Conservation (phyloP, 2,329 filamentous ascomycete genomes). For the Meredithiella fracta region DNA sequence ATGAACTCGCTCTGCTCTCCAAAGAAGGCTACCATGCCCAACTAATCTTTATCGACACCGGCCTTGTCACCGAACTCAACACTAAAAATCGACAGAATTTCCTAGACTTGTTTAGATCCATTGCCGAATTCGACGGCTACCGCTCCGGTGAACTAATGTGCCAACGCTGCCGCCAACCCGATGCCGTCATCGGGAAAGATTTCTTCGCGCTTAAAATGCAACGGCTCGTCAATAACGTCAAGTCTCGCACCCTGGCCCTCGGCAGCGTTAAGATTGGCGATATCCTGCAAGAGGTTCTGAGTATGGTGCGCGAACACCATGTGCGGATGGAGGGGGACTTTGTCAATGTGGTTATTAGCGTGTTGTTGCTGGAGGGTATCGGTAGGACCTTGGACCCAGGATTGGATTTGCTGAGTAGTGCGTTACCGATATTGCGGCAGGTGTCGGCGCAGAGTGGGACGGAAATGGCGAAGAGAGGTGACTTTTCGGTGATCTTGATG, state of each 20-base stretch:
- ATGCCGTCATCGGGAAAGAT: slow-evolving; percentile 74
- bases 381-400: slow-evolving; percentile 73
- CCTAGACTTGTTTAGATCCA: slow-evolving; percentile 82
- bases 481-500: slow-evolving; percentile 73
- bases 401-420: slow-evolving; percentile 70
- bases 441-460: slow-evolving; percentile 63
- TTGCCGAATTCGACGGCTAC: slow-evolving; percentile 95
- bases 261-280: slow-evolving; percentile 95
- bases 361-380: slow-evolving; percentile 84
- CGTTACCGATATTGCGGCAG: slow-evolving; percentile 77
- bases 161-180: slow-evolving; percentile 80
- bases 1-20: slow-evolving; percentile 61
- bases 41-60: slow-evolving; percentile 93
- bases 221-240: slow-evolving; percentile 80
- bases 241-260: slow-evolving; percentile 75
- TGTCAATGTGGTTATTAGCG: slow-evolving; percentile 93
- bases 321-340: slow-evolving; percentile 94
- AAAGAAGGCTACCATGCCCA: slow-evolving; percentile 81
- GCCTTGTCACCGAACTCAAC: slow-evolving; percentile 86
- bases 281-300: slow-evolving; percentile 74
- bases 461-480: slow-evolving; percentile 51
- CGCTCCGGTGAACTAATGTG: slow-evolving; percentile 92
- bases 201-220: slow-evolving; percentile 95
- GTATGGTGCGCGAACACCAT: slow-evolving; percentile 84
- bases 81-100: slow-evolving; percentile 76